These are phyloP conservation scores for Cymbopogon flexuosus DNA, from an alignment of 202 grass and related monocot species.

Conservation along the genomic window DNA sequence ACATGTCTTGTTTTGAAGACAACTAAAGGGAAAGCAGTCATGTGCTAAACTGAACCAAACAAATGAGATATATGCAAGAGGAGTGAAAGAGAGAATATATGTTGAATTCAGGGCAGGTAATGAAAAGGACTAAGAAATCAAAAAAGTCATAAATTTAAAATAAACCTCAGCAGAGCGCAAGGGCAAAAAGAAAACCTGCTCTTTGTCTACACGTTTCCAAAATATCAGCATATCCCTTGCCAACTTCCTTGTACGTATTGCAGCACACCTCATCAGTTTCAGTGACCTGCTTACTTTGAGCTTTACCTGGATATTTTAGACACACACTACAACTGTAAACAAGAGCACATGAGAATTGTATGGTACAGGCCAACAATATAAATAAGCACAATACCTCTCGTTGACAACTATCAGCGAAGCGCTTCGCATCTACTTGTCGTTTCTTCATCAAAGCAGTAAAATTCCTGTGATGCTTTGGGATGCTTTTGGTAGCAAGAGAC, in stretches of 20 bases:
- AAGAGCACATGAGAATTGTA: slow-evolving; percentile 31
- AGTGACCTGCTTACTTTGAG: slow-evolving; percentile 87
- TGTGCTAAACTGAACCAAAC: background rate
- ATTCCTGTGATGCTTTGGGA: slow-evolving; percentile 78
- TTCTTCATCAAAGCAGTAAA: slow-evolving; percentile 71
- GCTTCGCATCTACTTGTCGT: slow-evolving; percentile 77
- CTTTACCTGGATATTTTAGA: slow-evolving; percentile 72
- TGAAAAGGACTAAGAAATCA: background rate
- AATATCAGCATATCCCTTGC: slow-evolving; percentile 99
- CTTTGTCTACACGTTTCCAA: slow-evolving; percentile 96
- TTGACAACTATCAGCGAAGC: slow-evolving; percentile 80
- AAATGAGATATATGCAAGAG: background rate
- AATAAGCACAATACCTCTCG: slow-evolving; percentile 60
- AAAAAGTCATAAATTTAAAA: slow-evolving; percentile 17
- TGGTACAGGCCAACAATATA: slow-evolving; percentile 9
- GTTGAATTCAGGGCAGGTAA: background rate
- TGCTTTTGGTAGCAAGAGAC: slow-evolving; percentile 62
- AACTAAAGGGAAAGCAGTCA: background rate
- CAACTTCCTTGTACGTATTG: slow-evolving; percentile 85
- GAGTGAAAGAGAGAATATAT: background rate
- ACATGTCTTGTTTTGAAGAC: background rate
- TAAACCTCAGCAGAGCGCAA: background rate
- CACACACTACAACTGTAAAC: slow-evolving; percentile 14
- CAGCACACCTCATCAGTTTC: slow-evolving; percentile 88
- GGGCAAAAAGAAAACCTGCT: slow-evolving; percentile 59